Evolutionary conservation across 768 basidiomycete genomes (phyloP), one percentile per base, ranked within the genome.

Genomic region (Dendrothele bispora): DNA sequence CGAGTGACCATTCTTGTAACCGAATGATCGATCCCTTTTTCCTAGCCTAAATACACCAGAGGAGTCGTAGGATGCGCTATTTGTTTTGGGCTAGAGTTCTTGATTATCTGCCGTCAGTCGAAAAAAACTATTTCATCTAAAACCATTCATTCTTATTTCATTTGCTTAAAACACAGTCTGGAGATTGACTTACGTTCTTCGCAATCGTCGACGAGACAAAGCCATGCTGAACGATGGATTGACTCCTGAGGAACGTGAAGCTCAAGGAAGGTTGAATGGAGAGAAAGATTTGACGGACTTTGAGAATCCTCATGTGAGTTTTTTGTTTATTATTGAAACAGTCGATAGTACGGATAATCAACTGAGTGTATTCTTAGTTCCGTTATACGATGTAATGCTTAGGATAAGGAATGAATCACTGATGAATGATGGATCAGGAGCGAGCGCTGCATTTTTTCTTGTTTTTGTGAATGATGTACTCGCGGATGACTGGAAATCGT

Each of bases 291-390:
- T 25, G 21, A 43, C 41, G 12, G 41, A 29, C 15, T 25, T 29
- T 20, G 22, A 43, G 27, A 43, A 24, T n/a, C 41, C 14, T 8
- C 20, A 43, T 43, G 41, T 43, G 22, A 27, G 41, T 43, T 43
- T 43, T 14, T 24, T 43, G 11, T 25, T 15, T 8, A 11, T 20
- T 11, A 11, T 14, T 24, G 41, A 43, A 24, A 7, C 38, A n/a
- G 15, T 7, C 21, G 21, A 25, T 43, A 10, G 27, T 24, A 39
- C 38, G 30, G 10, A 8, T 7, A 43, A 7, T 7, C 7, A 10
- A 71, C 69, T 62, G 68, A 71, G 68, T 63, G 34, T 24, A 5
- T 7, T 49, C 41, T 26, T 42, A 43, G 38, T 39, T 55, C 47
- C 53, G 56, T 50, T 34, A 28, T 24, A 43, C 28, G 40, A 10